Evolutionary conservation across 208 protist species (phyloP), one percentile per base, ranked within the genome.

Genomic region (Leishmania tropica): DNA sequence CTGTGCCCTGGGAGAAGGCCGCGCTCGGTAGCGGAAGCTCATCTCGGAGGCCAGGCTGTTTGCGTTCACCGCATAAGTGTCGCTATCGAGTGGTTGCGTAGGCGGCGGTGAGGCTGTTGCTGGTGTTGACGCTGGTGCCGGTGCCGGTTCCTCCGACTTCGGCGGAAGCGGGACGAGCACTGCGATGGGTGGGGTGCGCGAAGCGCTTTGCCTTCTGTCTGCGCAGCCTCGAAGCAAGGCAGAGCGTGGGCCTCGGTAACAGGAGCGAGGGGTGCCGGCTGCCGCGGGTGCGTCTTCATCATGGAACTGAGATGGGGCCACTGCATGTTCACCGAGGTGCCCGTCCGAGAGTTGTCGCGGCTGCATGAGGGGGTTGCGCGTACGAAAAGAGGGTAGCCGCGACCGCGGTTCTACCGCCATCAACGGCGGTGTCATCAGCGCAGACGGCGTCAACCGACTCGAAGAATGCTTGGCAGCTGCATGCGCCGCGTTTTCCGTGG

Each of bases 151-250:
- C 56, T 11, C 35, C 40, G 56, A 11, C 1, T 19, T 19, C 21
- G 75, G 54, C 8, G 24, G 31, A 3, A 65, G 40, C 31, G 75
- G 53, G 2, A 78, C 75, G 40, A 78, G 75, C 40, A 78, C 75
- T 8, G 75, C 75, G 13, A 78, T 31, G 11, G 75, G 75, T 19
- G 75, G 75, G 1, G 75, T 65, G n/a, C 75, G 47, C 11, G 75
- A 78, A 35, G 35, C 40, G 2, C 37, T 17, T 31, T 31, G 56
- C 35, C 54, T 8, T 8, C 15, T 35, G 42, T 21, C 31, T 21
- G 35, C 21, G 42, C 24, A 45, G 58, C 58, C 37, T 15, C 53
- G 37, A 11, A 76, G 70, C 7, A 53, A 56, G 45, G 70, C 56
- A 35, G 70, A 35, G 45, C 31, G 54, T 17, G 0, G 8, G 15